Evolutionary conservation across 1,139 yeast genomes (phyloP).

Genomic region (Hansenula sp.): DNA sequence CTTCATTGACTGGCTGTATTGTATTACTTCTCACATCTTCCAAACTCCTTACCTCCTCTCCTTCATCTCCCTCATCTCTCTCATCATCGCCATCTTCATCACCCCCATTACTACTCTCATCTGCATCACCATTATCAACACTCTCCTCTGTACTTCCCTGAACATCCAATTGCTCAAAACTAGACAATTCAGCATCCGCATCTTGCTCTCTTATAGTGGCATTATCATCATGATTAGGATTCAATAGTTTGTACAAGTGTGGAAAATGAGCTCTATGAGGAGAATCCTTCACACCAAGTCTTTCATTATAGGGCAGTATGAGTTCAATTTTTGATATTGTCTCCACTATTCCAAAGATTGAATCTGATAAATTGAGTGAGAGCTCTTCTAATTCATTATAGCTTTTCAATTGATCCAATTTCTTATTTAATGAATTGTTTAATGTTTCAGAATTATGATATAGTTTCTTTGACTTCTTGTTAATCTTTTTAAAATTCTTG

Average conservation of each 20-base stretch:
- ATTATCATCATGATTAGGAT: constrained; percentile 1
- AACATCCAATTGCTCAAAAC: constrained; percentile 6
- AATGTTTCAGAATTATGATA: constrained; percentile 4
- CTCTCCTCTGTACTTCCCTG: constrained; percentile 2
- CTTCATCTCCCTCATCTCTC: background rate
- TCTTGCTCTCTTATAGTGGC: background rate
- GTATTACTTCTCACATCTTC: background rate
- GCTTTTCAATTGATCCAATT: constrained; percentile 7
- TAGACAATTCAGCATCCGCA: background rate
- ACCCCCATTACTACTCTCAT: constrained; percentile 1
- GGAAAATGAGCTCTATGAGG: constrained; percentile 27
- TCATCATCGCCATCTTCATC: background rate
- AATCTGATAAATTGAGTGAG: constrained; percentile 8
- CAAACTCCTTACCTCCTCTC: constrained; percentile 1
- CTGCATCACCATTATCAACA: constrained; percentile 4
- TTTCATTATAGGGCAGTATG: constrained; percentile 20
- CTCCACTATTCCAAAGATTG: constrained; percentile 7
- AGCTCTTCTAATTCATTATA: constrained; percentile 5
- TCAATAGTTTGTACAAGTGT: constrained; percentile 19
- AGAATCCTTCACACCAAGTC: constrained; percentile 17
- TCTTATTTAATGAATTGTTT: constrained; percentile 7
- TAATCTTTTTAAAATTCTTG: constrained; percentile 8
- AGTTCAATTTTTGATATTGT: constrained; percentile 14
- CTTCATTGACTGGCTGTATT: background rate
- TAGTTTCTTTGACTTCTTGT: constrained; percentile 4